Evolutionary conservation across 2,329 filamentous ascomycete genomes (phyloP).

Genomic region (Talaromyces marneffei): DNA sequence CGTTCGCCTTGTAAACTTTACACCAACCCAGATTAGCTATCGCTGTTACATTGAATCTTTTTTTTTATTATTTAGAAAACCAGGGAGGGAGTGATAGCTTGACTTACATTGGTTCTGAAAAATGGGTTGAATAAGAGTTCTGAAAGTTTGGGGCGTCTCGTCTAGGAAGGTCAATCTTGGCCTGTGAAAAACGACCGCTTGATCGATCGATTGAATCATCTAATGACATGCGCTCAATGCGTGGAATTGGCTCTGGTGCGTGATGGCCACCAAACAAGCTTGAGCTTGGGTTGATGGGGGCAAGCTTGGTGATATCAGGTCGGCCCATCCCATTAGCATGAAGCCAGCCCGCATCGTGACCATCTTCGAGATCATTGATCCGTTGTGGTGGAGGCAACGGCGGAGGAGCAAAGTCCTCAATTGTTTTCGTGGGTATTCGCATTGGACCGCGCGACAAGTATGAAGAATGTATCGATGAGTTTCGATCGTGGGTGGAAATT

Average conservation of each 20-base stretch:
- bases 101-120: constrained; percentile 30
- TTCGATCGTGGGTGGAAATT: constrained; percentile 30
- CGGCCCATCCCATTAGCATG: constrained; percentile 53
- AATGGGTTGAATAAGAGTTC: constrained; percentile 27
- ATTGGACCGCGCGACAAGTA: constrained; percentile 49
- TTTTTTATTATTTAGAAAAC: too few relatives aligned
- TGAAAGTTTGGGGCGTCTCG: constrained; percentile 29
- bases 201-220: constrained; percentile 33
- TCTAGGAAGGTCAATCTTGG: constrained; percentile 25
- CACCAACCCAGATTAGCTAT: neutral
- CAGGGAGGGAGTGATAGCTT: neutral
- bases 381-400: constrained; percentile 61
- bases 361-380: constrained; percentile 51
- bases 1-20: constrained; percentile 54
- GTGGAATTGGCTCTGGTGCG: constrained; percentile 29
- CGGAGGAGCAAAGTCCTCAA: constrained; percentile 48
- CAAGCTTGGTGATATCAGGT: constrained; percentile 42
- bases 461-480: constrained; percentile 21
- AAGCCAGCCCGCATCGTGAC: constrained; percentile 58
- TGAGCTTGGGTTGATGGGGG: constrained; percentile 46
- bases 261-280: constrained; percentile 45
- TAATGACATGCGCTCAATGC: constrained; percentile 31
- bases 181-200: constrained; percentile 22
- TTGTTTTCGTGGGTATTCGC: constrained; percentile 56
- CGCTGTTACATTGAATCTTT: neutral